phyloP scores from a whole-genome alignment of 768 basidiomycete genomes.

The Pleurotus giganteus region DNA sequence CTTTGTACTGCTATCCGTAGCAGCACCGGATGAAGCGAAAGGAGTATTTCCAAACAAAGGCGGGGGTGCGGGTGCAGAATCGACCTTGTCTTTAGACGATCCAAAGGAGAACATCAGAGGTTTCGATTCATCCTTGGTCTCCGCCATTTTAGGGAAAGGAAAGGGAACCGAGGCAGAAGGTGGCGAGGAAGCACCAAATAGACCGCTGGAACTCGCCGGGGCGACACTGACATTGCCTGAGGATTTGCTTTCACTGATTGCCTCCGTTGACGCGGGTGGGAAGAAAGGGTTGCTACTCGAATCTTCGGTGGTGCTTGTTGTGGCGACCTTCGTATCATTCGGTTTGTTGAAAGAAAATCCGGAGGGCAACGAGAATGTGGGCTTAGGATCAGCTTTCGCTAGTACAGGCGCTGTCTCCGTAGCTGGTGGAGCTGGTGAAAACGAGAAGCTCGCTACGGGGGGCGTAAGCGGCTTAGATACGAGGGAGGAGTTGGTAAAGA shows the following conservation, averaged over 20 bases:
- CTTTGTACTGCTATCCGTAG: slow-evolving; percentile 12
- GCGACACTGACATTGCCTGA: neutral
- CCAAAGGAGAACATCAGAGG: slow-evolving; percentile 20
- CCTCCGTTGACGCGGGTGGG: neutral
- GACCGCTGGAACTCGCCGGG: slow-evolving; percentile 10
- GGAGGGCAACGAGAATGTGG: slow-evolving; percentile 13
- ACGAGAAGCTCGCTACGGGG: slow-evolving; percentile 11
- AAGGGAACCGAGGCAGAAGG: slow-evolving; percentile 33
- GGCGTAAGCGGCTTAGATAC: slow-evolving; percentile 34
- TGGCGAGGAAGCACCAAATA: slow-evolving; percentile 16
- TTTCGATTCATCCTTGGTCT: slow-evolving; percentile 14
- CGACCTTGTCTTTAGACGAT: slow-evolving; percentile 10
- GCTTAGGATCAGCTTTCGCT: slow-evolving; percentile 18
- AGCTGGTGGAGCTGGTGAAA: neutral
- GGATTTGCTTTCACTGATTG: too few relatives aligned
- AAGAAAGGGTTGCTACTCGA: neutral
- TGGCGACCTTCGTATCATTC: neutral
- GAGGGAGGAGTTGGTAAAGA: slow-evolving; percentile 55
- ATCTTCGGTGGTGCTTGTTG: neutral
- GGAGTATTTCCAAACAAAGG: slow-evolving; percentile 2
- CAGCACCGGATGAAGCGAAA: slow-evolving; percentile 10
- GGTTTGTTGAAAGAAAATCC: slow-evolving; percentile 19
- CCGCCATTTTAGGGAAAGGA: slow-evolving; percentile 25
- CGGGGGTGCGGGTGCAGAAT: slow-evolving; percentile 16
- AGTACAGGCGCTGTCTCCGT: slow-evolving; percentile 1